phyloP scores from a whole-genome alignment of 148 eudicot species.

The Vaccinium darrowii region DNA sequence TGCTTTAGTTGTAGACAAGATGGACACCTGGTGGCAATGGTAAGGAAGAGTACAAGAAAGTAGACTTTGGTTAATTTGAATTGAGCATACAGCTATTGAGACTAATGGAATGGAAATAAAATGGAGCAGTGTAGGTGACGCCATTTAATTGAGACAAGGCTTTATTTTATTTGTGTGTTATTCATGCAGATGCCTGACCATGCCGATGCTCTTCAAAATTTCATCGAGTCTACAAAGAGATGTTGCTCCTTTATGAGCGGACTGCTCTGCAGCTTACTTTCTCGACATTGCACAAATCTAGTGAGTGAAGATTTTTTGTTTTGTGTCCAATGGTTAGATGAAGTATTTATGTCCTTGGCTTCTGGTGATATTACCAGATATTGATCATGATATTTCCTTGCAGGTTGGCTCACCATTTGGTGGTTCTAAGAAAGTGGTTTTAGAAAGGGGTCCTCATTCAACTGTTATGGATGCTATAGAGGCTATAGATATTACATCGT shows the following conservation, averaged over 20 bases:
- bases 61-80: neutral
- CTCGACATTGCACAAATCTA: constrained; percentile 20
- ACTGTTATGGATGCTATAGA: constrained; percentile 34
- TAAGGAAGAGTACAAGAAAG: neutral
- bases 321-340: neutral
- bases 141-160: neutral
- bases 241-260: constrained; percentile 38
- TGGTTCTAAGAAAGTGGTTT: constrained; percentile 22
- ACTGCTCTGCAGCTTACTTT: constrained; percentile 28
- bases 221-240: constrained; percentile 29
- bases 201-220: constrained; percentile 27
- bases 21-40: too few species aligned
- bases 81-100: neutral
- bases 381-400: constrained; percentile 20
- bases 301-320: constrained; percentile 18
- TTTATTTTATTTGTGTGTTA: neutral
- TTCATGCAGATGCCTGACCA: constrained; percentile 39
- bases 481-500: constrained; percentile 58
- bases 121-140: neutral
- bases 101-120: neutral
- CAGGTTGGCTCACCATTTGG: constrained; percentile 34
- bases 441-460: constrained; percentile 22
- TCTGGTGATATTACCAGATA: neutral
- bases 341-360: neutral
- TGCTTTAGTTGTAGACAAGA: too few species aligned